These are phyloP conservation scores for Colletotrichum cordylinicola DNA, from an alignment of 2,329 filamentous ascomycete genomes.

Conservation along the genomic window DNA sequence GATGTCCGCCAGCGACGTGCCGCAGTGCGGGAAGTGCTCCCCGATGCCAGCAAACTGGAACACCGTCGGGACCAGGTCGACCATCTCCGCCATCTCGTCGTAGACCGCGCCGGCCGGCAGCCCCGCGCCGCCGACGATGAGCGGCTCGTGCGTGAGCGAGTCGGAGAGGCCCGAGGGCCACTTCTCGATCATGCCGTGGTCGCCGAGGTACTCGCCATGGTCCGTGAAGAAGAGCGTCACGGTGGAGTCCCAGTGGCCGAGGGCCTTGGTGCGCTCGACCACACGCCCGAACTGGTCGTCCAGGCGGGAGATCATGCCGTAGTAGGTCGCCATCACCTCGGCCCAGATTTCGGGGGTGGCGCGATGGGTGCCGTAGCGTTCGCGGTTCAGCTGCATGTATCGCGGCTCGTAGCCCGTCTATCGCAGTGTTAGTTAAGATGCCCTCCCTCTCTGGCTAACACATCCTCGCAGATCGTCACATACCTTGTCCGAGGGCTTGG, in stretches of 20 bases:
- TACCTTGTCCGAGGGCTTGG: conserved; percentile 6
- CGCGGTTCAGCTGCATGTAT: conserved; percentile 45
- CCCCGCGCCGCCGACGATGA: conserved; percentile 47
- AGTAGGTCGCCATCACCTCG: conserved; percentile 50
- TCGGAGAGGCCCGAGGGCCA: conserved; percentile 51
- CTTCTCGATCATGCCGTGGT: conserved; percentile 54
- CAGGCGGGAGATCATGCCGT: conserved; percentile 50
- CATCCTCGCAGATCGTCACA: background rate
- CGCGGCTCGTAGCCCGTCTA: conserved; percentile 47
- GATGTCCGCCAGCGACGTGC: conserved; percentile 10
- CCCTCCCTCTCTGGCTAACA: too few relatives aligned
- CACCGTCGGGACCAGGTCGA: conserved; percentile 49
- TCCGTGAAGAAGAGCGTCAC: conserved; percentile 51
- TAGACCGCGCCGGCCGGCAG: conserved; percentile 38
- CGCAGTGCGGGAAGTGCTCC: conserved; percentile 42
- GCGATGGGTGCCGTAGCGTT: conserved; percentile 41
- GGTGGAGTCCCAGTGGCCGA: conserved; percentile 41
- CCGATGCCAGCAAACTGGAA: conserved; percentile 42
- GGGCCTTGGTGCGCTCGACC: conserved; percentile 36
- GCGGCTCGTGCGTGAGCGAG: conserved; percentile 45
- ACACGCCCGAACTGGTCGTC: conserved; percentile 52
- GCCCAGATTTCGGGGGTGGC: conserved; percentile 47
- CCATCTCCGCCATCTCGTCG: conserved; percentile 47
- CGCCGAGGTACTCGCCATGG: conserved; percentile 52
- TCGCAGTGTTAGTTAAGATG: background rate